Conservation (phyloP, 371 early-diverging fungal species). For the Parasitella parasitica region DNA sequence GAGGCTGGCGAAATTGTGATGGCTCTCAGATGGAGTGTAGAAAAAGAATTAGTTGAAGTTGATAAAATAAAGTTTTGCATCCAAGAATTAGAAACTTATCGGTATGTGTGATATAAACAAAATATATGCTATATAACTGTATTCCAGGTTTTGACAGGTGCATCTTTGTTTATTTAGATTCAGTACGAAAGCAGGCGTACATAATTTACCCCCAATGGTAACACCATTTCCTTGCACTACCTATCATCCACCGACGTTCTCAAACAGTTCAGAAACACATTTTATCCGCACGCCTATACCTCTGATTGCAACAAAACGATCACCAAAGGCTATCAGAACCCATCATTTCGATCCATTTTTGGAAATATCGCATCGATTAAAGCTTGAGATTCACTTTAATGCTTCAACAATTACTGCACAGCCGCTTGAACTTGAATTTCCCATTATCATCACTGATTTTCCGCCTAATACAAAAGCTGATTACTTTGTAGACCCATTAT, state of each 20-base stretch:
- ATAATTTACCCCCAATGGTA: conserved; percentile 30
- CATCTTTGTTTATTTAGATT: conserved; percentile 20
- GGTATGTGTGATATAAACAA: conserved; percentile 13
- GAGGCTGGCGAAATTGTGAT: conserved; percentile 41
- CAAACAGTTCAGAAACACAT: conserved; percentile 36
- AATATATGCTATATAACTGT: no score
- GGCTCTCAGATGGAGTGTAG: conserved; percentile 43
- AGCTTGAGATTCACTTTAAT: conserved; percentile 29
- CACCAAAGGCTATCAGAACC: conserved; percentile 8
- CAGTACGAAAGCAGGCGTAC: conserved; percentile 33
- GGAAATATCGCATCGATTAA: conserved; percentile 38
- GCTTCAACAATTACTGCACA: neutral
- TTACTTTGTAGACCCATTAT: conserved; percentile 4
- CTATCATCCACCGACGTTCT: conserved; percentile 36
- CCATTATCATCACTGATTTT: conserved; percentile 43
- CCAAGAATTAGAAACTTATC: conserved; percentile 37
- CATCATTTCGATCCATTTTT: conserved; percentile 42
- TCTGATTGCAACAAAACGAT: neutral
- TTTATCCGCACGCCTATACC: conserved; percentile 40
- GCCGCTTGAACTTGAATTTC: conserved; percentile 29
- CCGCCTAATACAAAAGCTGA: conserved; percentile 19
- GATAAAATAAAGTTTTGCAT: conserved; percentile 31
- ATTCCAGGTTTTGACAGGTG: conserved; percentile 6
- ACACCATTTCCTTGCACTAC: conserved; percentile 27
- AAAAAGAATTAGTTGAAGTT: conserved; percentile 42